These are phyloP conservation scores for Phalaenopsis hybrid DNA, from an alignment of 116 monocot genomes.

Conservation along the genomic window DNA sequence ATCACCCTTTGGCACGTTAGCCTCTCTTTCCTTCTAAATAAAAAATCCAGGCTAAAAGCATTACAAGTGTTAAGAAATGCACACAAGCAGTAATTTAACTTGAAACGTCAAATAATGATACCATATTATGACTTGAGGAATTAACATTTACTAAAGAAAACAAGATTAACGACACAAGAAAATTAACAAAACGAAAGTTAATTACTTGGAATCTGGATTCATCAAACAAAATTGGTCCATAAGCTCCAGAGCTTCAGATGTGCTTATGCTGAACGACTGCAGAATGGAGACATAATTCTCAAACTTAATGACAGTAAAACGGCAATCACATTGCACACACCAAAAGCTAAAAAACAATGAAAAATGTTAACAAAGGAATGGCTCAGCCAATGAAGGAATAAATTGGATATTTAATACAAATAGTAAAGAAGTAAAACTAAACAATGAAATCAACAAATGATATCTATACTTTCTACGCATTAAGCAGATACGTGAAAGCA, in stretches of 20 bases:
- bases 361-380: background rate
- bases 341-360: background rate
- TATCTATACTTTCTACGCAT: background rate
- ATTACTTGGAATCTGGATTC: conserved; percentile 83
- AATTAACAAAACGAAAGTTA: background rate
- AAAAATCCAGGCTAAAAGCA: background rate
- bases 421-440: background rate
- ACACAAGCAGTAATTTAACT: background rate
- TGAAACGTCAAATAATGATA: background rate
- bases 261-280: conserved; percentile 58
- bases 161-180: background rate
- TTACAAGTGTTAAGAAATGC: background rate
- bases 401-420: background rate
- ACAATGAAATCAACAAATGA: background rate
- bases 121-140: background rate
- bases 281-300: conserved; percentile 4
- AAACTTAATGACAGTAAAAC: background rate
- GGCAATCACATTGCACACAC: conserved; percentile 1
- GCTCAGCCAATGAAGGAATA: background rate
- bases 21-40: background rate
- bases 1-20: background rate
- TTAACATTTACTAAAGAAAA: background rate
- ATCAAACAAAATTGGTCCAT: conserved; percentile 70
- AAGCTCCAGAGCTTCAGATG: conserved; percentile 73
- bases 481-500: background rate